phyloP scores from a whole-genome alignment of 2,329 filamentous ascomycete genomes.

The Talaromyces sp. region DNA sequence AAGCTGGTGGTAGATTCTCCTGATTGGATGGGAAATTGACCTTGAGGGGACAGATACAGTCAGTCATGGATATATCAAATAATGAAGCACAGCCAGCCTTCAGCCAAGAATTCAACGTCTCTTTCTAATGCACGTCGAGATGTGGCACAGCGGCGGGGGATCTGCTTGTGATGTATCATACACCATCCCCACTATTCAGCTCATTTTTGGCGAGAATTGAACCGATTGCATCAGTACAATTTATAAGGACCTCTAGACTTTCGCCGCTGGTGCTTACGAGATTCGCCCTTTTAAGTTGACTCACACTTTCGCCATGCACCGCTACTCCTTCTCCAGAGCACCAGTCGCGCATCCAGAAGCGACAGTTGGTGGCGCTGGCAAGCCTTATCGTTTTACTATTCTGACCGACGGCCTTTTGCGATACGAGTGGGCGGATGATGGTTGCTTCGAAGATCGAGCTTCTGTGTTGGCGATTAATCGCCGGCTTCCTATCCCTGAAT shows the following conservation, averaged over 20 bases:
- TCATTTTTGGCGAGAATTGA: constrained; percentile 8
- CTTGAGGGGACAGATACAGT: not conserved
- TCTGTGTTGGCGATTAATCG: constrained; percentile 61
- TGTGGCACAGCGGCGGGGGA: not conserved
- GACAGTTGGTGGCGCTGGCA: constrained; percentile 6
- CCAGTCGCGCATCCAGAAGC: constrained; percentile 9
- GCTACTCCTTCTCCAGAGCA: constrained; percentile 10
- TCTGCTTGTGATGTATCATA: not conserved
- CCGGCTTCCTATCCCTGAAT: constrained; percentile 47
- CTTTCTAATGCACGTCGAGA: not conserved
- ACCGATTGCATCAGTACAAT: not conserved
- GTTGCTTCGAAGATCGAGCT: constrained; percentile 59
- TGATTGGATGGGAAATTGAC: not conserved
- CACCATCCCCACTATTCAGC: not conserved
- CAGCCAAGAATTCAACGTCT: not conserved
- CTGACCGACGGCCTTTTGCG: constrained; percentile 56
- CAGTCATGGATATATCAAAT: not conserved
- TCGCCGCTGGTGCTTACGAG: not conserved
- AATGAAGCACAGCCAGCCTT: not conserved
- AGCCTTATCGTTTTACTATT: constrained; percentile 32
- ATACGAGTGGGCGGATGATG: constrained; percentile 60
- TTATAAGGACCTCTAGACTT: constrained; percentile 2
- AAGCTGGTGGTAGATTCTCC: not conserved
- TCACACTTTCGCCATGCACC: constrained; percentile 8
- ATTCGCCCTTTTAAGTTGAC: not conserved